Conservation (phyloP, 169 alveolate genomes). For the Theileria luwenshuni region DNA sequence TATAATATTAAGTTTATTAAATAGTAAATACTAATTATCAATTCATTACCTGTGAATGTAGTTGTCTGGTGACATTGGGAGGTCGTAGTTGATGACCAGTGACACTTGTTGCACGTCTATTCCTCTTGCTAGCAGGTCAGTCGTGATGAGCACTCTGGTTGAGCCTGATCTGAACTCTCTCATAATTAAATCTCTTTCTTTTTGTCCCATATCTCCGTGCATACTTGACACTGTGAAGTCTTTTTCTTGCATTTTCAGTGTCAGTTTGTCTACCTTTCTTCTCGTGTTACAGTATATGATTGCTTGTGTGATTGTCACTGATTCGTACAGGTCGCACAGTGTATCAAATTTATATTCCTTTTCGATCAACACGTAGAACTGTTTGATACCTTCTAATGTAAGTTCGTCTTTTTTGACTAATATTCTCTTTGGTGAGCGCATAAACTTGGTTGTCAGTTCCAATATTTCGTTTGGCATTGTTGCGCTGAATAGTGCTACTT, state of each 20-base stretch:
- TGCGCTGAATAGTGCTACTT: conserved; percentile 94
- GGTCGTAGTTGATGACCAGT: conserved; percentile 97
- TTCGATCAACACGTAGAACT: conserved; percentile 96
- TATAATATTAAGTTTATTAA: too few species aligned
- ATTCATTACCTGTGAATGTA: conserved; percentile 89
- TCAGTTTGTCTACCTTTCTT: conserved; percentile 92
- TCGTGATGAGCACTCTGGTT: conserved; percentile 97
- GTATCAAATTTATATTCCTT: conserved; percentile 96
- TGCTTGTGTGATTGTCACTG: conserved; percentile 96
- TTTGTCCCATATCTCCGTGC: conserved; percentile 98
- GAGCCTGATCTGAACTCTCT: conserved; percentile 97
- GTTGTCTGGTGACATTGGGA: conserved; percentile 94
- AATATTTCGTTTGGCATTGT: conserved; percentile 96
- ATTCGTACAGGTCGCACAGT: conserved; percentile 93
- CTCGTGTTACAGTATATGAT: conserved; percentile 98
- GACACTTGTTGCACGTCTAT: conserved; percentile 98
- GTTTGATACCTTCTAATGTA: conserved; percentile 97
- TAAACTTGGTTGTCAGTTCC: conserved; percentile 93
- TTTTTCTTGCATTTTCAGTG: conserved; percentile 92
- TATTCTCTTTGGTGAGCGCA: conserved; percentile 96
- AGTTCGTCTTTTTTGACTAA: conserved; percentile 97
- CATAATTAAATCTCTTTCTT: conserved; percentile 96
- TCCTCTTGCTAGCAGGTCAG: conserved; percentile 98
- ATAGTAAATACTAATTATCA: background rate
- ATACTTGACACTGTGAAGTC: conserved; percentile 96